Base-by-base conservation (phyloP, 106 monocot species). In the Platanthera guangdongensis region DNA sequence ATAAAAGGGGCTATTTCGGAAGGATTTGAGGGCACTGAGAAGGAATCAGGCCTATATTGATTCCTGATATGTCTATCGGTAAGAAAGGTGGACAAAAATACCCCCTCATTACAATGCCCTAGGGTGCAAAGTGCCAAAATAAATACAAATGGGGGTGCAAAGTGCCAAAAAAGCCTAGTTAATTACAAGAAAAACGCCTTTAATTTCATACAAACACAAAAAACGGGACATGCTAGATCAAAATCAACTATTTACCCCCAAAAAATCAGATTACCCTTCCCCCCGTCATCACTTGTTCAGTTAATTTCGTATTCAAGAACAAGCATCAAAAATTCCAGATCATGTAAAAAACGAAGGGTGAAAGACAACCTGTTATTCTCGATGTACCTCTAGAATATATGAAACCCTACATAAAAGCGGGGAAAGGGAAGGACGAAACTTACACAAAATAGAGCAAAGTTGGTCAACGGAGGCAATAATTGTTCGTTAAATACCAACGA, bases 401-500 rank as follows among this genome's bases (percentile, higher is more conserved):
- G 59, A 60, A 60, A 60, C 59, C 59, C 59, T 60, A 60, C 8
- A 60, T 6, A 6, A 60, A 21, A 59, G 1, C 6, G 18, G 3
- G 18, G 21, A 60, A 79, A 46, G 53, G 5, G 50, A 52, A 51
- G 59, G 48, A 59, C 10, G 67, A 16, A 3, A 59, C 72, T 72
- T 79, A 79, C 79, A 72, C 52, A 14, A 47, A 10, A 72, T 19
- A 28, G 1, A 52, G 77, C 49, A 9, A 57, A 57, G 72, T 19
- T 72, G 71, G 51, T 60, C 48, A 59, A 72, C 55, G 15, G 64
- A 78, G 6, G 28, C 30, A 75, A 25, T 8, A 47, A 9, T 18
- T 2, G 18, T 14, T 16, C 9, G 7, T 45, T 28, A 39, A 12
- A 39, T 9, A n/a, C 49, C 47, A 22, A 47, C 19, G 16, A 62